phyloP scores from a whole-genome alignment of 768 basidiomycete species.

The Lentinus tigrinus region DNA sequence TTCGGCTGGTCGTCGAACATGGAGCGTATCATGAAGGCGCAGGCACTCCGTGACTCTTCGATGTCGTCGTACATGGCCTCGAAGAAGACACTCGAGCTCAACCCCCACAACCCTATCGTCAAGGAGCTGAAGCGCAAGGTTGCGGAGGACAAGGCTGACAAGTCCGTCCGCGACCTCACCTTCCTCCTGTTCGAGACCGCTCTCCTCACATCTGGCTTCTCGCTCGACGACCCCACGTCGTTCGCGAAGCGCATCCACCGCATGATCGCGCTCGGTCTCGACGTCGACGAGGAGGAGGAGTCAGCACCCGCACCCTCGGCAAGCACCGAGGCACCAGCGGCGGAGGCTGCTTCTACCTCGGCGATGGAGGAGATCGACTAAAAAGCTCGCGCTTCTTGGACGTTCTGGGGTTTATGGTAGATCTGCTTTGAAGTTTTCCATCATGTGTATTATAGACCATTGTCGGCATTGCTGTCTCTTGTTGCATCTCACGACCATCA shows the following conservation, averaged over 20 bases:
- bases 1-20: constrained; percentile 99
- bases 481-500: constrained; percentile 15
- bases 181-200: constrained; percentile 97
- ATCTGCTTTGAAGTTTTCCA: constrained; percentile 8
- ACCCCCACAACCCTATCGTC: constrained; percentile 88
- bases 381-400: constrained; percentile 10
- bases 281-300: constrained; percentile 80
- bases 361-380: constrained; percentile 98
- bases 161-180: constrained; percentile 95
- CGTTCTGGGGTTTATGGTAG: constrained; percentile 10
- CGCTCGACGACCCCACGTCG: constrained; percentile 90
- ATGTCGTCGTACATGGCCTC: constrained; percentile 99
- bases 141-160: constrained; percentile 96
- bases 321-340: constrained; percentile 48
- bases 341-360: constrained; percentile 65
- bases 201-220: constrained; percentile 92
- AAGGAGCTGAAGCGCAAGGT: constrained; percentile 96
- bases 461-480: constrained; percentile 19
- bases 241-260: constrained; percentile 96
- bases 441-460: constrained; percentile 15
- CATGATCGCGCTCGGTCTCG: constrained; percentile 93
- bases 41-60: constrained; percentile 92
- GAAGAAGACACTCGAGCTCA: constrained; percentile 97
- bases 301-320: constrained; percentile 43
- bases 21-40: constrained; percentile 99